These are phyloP conservation scores for Pyrenophora tritici-repentis DNA, from an alignment of 2,329 filamentous ascomycete genomes.

Conservation along the genomic window DNA sequence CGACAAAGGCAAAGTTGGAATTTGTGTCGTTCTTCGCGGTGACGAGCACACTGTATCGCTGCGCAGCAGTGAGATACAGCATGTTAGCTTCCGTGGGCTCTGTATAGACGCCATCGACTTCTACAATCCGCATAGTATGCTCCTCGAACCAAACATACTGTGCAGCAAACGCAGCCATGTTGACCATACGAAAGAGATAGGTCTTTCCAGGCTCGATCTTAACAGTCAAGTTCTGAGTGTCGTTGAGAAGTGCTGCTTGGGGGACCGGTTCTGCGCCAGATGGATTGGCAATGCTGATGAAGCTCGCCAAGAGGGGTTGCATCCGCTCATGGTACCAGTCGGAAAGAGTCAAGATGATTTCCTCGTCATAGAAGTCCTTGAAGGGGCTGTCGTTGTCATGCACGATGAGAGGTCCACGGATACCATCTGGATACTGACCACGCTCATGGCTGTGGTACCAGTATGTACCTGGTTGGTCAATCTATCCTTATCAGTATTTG, in stretches of 20 bases:
- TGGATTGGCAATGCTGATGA: slow-evolving; percentile 59
- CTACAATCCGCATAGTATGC: slow-evolving; percentile 67
- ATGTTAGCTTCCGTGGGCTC: slow-evolving; percentile 63
- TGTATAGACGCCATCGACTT: slow-evolving; percentile 72
- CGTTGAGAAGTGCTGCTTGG: slow-evolving; percentile 68
- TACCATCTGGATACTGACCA: slow-evolving; percentile 69
- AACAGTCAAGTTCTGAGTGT: slow-evolving; percentile 55
- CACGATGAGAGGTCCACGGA: slow-evolving; percentile 70
- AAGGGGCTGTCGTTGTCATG: slow-evolving; percentile 61
- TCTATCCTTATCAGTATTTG: slow-evolving; percentile 51
- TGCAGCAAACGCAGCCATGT: slow-evolving; percentile 70
- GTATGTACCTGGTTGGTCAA: slow-evolving; percentile 60
- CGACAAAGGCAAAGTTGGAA: slow-evolving; percentile 65
- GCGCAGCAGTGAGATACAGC: slow-evolving; percentile 70
- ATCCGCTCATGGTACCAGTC: slow-evolving; percentile 73
- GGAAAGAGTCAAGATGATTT: slow-evolving; percentile 69
- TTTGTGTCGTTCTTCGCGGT: slow-evolving; percentile 61
- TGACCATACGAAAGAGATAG: slow-evolving; percentile 71
- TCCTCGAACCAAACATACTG: slow-evolving; percentile 74
- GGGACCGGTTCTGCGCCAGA: slow-evolving; percentile 69
- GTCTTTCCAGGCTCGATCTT: slow-evolving; percentile 57
- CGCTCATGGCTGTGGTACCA: slow-evolving; percentile 71
- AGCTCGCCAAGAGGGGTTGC: slow-evolving; percentile 47
- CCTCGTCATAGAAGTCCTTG: slow-evolving; percentile 60
- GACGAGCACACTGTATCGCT: slow-evolving; percentile 71